A percentile compares a stretch with the other conserved stretches of the same genome.
phyloP scores from a whole-genome alignment of 176 grass and related monocot genomes.

The Olyra latifolia region DNA sequence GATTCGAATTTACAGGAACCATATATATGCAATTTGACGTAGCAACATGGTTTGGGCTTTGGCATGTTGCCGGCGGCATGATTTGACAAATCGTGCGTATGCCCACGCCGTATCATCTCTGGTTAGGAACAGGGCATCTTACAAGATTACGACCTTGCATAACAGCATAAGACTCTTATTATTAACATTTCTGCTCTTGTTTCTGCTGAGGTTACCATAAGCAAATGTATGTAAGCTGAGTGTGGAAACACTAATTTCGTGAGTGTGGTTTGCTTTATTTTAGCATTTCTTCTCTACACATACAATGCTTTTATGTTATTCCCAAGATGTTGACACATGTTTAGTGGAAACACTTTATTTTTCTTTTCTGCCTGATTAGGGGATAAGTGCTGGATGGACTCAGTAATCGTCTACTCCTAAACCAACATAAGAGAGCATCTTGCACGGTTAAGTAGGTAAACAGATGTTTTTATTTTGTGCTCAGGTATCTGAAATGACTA shows the following conservation, averaged over 20 bases:
- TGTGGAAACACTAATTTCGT: constrained; percentile 34
- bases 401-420: constrained; percentile 10
- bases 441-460: background rate
- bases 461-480: background rate
- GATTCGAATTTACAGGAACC: constrained; percentile 19
- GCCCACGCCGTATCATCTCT: constrained; percentile 18
- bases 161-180: constrained; percentile 30
- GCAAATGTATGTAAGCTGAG: constrained; percentile 26
- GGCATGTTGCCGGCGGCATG: constrained; percentile 10
- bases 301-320: constrained; percentile 25
- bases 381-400: constrained; percentile 26
- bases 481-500: background rate
- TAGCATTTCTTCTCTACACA: constrained; percentile 30
- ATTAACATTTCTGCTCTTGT: constrained; percentile 4
- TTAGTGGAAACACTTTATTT: constrained; percentile 18
- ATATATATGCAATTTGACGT: constrained; percentile 8
- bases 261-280: constrained; percentile 38
- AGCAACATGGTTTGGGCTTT: constrained; percentile 24
- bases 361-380: constrained; percentile 15
- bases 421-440: constrained; percentile 28
- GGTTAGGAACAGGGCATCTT: constrained; percentile 8
- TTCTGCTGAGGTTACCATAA: constrained; percentile 1
- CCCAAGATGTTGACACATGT: constrained; percentile 44
- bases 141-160: constrained; percentile 1
- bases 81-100: constrained; percentile 15